Conservation (phyloP, 768 basidiomycete species). For the Mycena olivaceomarginata region DNA sequence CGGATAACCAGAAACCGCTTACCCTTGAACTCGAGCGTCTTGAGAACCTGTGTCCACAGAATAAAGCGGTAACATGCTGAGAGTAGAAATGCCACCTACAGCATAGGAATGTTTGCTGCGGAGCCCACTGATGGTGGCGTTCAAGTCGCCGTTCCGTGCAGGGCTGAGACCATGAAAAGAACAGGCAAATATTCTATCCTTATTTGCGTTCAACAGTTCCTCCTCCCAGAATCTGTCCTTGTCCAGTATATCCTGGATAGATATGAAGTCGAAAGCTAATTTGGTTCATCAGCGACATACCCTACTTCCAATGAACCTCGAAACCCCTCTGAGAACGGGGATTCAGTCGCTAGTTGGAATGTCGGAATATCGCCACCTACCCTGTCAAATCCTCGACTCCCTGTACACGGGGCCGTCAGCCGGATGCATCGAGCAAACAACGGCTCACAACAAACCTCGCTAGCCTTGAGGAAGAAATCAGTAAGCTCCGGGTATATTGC, state of each 20-base stretch:
- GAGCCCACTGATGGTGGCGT: constrained; percentile 32
- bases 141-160: constrained; percentile 35
- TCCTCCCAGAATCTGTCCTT: constrained; percentile 54
- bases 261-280: neutral
- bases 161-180: constrained; percentile 40
- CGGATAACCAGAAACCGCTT: constrained; percentile 55
- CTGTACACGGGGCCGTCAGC: neutral
- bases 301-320: constrained; percentile 40
- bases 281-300: constrained; percentile 13
- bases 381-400: constrained; percentile 41
- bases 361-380: constrained; percentile 1
- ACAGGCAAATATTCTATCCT: constrained; percentile 55
- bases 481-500: neutral
- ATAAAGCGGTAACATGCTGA: constrained; percentile 34
- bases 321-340: constrained; percentile 34
- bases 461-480: constrained; percentile 44
- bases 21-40: constrained; percentile 51
- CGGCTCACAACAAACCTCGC: constrained; percentile 47
- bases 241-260: constrained; percentile 53
- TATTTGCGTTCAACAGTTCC: constrained; percentile 51
- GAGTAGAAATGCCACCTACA: constrained; percentile 55
- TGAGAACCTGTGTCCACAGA: too few species aligned
- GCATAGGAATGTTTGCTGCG: constrained; percentile 52
- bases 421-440: neutral
- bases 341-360: neutral